phyloP scores from a whole-genome alignment of 2,329 filamentous ascomycete genomes.

The Pseudocercospora musae region DNA sequence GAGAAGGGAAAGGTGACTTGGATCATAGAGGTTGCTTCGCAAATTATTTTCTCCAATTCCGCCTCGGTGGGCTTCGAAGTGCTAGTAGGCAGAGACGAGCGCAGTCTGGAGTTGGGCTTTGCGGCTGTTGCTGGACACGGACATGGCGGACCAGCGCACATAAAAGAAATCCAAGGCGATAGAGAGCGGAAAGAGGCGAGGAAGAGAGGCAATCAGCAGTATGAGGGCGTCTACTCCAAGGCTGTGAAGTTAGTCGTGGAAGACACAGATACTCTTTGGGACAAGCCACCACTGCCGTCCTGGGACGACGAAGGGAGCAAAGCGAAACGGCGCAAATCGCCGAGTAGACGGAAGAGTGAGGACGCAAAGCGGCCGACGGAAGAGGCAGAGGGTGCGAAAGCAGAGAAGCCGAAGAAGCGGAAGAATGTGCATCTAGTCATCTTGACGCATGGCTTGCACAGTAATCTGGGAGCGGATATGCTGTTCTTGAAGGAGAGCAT shows the following conservation, averaged over 20 bases:
- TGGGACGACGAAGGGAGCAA: conserved; percentile 44
- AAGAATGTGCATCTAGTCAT: conserved; percentile 89
- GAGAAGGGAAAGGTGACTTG: conserved; percentile 64
- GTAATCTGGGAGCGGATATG: conserved; percentile 95
- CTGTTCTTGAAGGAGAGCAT: conserved; percentile 96
- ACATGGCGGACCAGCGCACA: conserved; percentile 60
- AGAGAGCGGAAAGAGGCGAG: conserved; percentile 50
- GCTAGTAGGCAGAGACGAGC: conserved; percentile 78
- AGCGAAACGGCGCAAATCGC: conserved; percentile 21
- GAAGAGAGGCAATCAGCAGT: conserved; percentile 62
- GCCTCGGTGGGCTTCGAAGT: conserved; percentile 87
- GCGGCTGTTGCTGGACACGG: conserved; percentile 53
- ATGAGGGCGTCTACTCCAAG: conserved; percentile 77
- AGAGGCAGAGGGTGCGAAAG: conserved; percentile 14
- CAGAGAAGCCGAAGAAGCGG: conserved; percentile 49
- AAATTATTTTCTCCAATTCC: conserved; percentile 88
- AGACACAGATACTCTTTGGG: conserved; percentile 88
- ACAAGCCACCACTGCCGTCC: conserved; percentile 76
- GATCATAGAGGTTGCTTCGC: conserved; percentile 87
- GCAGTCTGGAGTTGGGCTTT: conserved; percentile 69
- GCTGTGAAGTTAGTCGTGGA: conserved; percentile 76
- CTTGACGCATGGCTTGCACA: conserved; percentile 90
- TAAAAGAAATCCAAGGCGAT: conserved; percentile 66
- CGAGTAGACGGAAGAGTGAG: conserved; percentile 14
- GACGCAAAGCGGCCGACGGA: conserved; percentile 21